Evolutionary conservation across 2,329 filamentous ascomycete species (phyloP).

Genomic region (Pseudogymnoascus verrucosus): DNA sequence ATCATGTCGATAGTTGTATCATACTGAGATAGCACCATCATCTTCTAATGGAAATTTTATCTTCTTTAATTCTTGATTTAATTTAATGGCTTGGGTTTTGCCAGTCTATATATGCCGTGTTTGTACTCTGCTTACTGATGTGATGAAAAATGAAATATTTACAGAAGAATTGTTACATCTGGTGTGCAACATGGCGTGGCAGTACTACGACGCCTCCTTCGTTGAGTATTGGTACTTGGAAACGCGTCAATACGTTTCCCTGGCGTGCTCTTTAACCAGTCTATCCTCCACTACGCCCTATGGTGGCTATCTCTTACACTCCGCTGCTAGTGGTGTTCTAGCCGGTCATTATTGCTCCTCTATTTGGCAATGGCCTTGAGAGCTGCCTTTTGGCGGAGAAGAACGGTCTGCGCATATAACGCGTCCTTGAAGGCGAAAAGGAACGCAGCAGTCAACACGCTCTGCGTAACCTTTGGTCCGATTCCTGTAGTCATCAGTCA

Average conservation of each 20-base stretch:
- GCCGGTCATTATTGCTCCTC: background rate
- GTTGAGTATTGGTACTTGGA: background rate
- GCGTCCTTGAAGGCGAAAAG: conserved; percentile 98
- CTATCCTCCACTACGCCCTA: background rate
- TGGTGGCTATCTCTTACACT: background rate
- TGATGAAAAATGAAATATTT: conserved; percentile 15
- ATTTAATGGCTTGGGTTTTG: background rate
- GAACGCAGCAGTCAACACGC: conserved; percentile 90
- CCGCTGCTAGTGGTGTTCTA: too few relatives aligned
- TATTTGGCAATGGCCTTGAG: conserved; percentile 17
- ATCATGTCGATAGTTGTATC: conserved; percentile 9
- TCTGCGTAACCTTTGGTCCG: conserved; percentile 92
- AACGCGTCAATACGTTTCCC: background rate
- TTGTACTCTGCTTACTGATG: conserved; percentile 1
- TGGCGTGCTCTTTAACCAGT: background rate
- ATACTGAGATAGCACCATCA: conserved; percentile 8
- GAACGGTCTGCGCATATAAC: conserved; percentile 75
- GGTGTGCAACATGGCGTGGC: background rate
- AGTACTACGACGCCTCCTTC: background rate
- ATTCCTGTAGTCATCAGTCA: conserved; percentile 55
- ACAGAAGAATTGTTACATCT: background rate
- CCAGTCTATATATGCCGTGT: background rate
- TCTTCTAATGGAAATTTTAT: conserved; percentile 3
- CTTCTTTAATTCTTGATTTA: conserved; percentile 6
- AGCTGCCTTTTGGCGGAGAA: conserved; percentile 41